Percentiles rank a stretch among this genome's conserved stretches.
phyloP scores from a whole-genome alignment of 176 grass and related monocot genomes.

The Zea mays region DNA sequence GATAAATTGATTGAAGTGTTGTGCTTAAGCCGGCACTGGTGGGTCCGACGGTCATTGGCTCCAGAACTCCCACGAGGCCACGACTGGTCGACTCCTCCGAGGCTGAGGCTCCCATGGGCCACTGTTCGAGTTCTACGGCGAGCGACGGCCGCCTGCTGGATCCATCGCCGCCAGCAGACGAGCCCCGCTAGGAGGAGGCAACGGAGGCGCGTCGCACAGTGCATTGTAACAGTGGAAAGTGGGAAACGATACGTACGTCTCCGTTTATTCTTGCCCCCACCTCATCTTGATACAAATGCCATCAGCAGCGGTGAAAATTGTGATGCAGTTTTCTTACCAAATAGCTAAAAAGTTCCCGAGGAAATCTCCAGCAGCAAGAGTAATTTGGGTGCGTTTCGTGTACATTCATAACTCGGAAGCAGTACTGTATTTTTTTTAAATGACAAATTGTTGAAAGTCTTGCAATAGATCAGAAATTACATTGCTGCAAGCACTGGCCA shows the following conservation, averaged over 20 bases:
- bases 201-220: neutral
- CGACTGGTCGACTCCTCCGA: neutral
- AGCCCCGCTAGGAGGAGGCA: neutral
- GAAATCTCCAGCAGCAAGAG: neutral
- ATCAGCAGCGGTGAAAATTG: neutral
- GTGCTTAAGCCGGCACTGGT: too few relatives aligned
- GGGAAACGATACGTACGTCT: neutral
- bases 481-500: neutral
- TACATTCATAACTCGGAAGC: neutral
- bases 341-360: neutral
- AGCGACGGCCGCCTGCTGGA: neutral
- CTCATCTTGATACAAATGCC: too few relatives aligned
- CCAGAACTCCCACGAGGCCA: neutral
- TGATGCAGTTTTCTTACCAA: neutral
- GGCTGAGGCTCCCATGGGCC: neutral
- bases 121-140: neutral
- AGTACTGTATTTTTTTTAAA: neutral
- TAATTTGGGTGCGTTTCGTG: neutral
- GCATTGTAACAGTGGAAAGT: neutral
- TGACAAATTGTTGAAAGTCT: neutral
- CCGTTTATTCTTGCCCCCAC: too few relatives aligned
- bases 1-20: too few relatives aligned
- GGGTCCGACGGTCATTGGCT: too few relatives aligned
- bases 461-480: neutral
- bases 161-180: neutral